phyloP scores from a whole-genome alignment of 345 rosid species.

The Ceriops tagal region DNA sequence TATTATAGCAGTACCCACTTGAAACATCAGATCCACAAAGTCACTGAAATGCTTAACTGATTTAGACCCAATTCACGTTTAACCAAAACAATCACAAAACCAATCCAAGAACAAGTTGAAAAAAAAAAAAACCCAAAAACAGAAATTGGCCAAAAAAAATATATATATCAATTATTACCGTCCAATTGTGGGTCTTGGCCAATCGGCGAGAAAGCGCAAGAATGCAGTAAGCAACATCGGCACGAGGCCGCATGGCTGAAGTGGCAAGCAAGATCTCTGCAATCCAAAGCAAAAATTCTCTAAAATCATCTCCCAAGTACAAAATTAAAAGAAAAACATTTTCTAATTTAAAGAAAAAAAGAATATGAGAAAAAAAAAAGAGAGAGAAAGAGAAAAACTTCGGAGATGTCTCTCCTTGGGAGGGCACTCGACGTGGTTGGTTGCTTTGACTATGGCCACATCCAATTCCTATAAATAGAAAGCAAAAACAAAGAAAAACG shows the following conservation, averaged over 20 bases:
- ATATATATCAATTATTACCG: conserved; percentile 34
- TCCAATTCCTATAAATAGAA: conserved; percentile 74
- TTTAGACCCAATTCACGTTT: neutral
- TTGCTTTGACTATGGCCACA: conserved; percentile 95
- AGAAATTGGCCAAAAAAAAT: neutral
- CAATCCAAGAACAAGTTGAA: neutral
- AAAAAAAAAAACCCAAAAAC: neutral
- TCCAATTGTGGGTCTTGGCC: conserved; percentile 88
- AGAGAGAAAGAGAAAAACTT: conserved; percentile 42
- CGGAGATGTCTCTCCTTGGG: conserved; percentile 94
- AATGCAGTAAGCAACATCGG: conserved; percentile 89
- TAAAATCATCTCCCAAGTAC: neutral
- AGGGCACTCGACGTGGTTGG: conserved; percentile 95
- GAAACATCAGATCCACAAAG: neutral
- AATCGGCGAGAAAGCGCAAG: conserved; percentile 77
- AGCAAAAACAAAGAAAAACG: neutral
- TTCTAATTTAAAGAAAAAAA: neutral
- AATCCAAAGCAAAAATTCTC: conserved; percentile 1
- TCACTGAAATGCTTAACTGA: neutral
- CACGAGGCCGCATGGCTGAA: conserved; percentile 72
- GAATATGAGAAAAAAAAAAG: neutral
- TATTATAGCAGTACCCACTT: too few species aligned
- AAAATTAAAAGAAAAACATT: neutral
- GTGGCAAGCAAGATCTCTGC: conserved; percentile 75
- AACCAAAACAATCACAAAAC: conserved; percentile 1